Percentiles rank a stretch among this genome's conserved stretches.
Evolutionary conservation across 169 alveolate genomes (phyloP).

Genomic region (Plasmodium gaboni): DNA sequence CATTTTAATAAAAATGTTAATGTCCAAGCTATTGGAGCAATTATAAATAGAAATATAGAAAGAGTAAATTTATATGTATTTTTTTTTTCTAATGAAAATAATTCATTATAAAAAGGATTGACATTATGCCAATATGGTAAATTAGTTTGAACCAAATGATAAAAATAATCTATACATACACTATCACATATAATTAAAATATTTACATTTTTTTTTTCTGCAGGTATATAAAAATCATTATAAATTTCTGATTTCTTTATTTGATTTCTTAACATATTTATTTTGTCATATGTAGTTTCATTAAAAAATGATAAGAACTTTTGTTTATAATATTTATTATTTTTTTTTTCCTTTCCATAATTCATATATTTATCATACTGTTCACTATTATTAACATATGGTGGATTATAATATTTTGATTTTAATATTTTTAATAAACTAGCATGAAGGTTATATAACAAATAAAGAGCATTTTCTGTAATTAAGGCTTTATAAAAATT

Average conservation of each 20-base stretch:
- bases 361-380: not conserved
- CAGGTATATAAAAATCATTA: constrained; percentile 44
- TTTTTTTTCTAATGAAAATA: constrained; percentile 61
- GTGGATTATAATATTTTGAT: constrained; percentile 40
- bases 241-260: constrained; percentile 42
- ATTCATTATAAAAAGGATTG: constrained; percentile 66
- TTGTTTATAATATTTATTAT: constrained; percentile 9
- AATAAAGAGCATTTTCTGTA: constrained; percentile 68
- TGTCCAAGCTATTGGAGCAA: constrained; percentile 73
- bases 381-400: not conserved
- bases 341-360: not conserved
- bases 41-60: constrained; percentile 55
- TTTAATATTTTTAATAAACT: constrained; percentile 31
- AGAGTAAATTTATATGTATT: constrained; percentile 49
- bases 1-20: constrained; percentile 37
- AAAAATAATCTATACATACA: constrained; percentile 74
- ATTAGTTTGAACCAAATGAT: constrained; percentile 33
- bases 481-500: constrained; percentile 69
- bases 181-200: constrained; percentile 72
- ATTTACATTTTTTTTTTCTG: constrained; percentile 46
- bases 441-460: constrained; percentile 64
- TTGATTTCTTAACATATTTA: constrained; percentile 44
- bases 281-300: constrained; percentile 74
- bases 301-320: constrained; percentile 41
- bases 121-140: constrained; percentile 30